These are phyloP conservation scores for Pleurotus citrinopileatus DNA, from an alignment of 768 basidiomycete genomes.

Conservation along the genomic window DNA sequence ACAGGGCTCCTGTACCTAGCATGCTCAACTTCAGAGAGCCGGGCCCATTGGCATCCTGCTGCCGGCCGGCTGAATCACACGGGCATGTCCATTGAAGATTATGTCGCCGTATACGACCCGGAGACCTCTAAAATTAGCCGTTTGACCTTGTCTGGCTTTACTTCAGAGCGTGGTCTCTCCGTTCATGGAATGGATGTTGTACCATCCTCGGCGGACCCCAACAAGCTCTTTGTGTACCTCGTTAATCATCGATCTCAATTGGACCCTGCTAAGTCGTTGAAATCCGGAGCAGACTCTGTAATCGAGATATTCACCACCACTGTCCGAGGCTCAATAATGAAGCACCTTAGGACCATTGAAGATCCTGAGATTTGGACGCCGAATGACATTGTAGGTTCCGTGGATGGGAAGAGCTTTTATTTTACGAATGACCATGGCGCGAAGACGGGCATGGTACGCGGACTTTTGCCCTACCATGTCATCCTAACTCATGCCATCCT, in stretches of 20 bases:
- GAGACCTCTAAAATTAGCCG: conserved; percentile 39
- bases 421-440: conserved; percentile 66
- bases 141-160: conserved; percentile 39
- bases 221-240: conserved; percentile 58
- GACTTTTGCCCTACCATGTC: background rate
- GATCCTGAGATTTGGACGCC: conserved; percentile 56
- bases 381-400: conserved; percentile 67
- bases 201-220: conserved; percentile 42
- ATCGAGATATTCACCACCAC: conserved; percentile 67
- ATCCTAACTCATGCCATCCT: background rate
- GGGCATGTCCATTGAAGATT: conserved; percentile 43
- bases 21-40: conserved; percentile 50
- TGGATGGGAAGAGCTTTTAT: conserved; percentile 62
- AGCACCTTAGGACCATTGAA: conserved; percentile 55
- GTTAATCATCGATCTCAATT: conserved; percentile 64
- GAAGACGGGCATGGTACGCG: conserved; percentile 53
- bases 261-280: conserved; percentile 27
- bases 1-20: conserved; percentile 60
- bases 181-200: conserved; percentile 73
- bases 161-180: conserved; percentile 42
- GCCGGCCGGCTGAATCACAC: conserved; percentile 31
- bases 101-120: conserved; percentile 60
- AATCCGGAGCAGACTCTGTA: conserved; percentile 63
- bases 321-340: conserved; percentile 39
- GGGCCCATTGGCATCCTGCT: conserved; percentile 52